Evolutionary conservation across 805 yeast genomes (phyloP), one percentile per base, ranked within the genome.

Genomic region (Ogataea siamensis): DNA sequence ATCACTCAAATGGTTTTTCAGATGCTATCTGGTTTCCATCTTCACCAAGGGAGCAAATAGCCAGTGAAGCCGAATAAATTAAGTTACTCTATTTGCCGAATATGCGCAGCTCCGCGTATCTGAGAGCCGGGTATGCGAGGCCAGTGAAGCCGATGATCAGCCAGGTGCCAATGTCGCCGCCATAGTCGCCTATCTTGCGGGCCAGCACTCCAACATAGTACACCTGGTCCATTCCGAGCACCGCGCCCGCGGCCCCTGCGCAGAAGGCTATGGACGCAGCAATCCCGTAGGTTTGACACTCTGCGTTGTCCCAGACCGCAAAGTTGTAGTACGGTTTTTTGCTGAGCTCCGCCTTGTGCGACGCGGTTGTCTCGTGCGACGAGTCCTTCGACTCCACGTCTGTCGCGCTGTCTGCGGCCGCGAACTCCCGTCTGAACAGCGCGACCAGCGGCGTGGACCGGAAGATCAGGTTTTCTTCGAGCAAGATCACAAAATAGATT

Each of bases 121-220:
- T 67, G n/a, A 76, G 57, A 0, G 66, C 53, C 5, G 95, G 88
- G 57, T 81, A 87, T 0, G 70, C 64, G 2, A 79, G 43, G 0
- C 79, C 83, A 3, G 87, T 67, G 49, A 87, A 77, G 0, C 78
- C 93, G 75, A 83, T 74, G 10, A 83, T 68, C 24, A 87, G 58
- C 78, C 89, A 84, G 75, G 82, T 79, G 16, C 93, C 96, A 27
- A 87, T 57, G 57, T 87, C 96, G 13, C 87, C 94, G 39, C 85
- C 88, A 44, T 60, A 58, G 5, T 70, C 78, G 14, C 94, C 94
- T 11, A 83, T 64, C 4, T 66, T 51, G 19, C 59, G 60, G 9
- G 95, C 94, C 8, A 87, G 49, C 0, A 87, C 87, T 0, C 95
- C 96, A 5, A 73, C 67, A 71, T 83, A 87, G 61, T 87, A 87